phyloP scores from a whole-genome alignment of 768 basidiomycete species.

The Podaxis sp. region DNA sequence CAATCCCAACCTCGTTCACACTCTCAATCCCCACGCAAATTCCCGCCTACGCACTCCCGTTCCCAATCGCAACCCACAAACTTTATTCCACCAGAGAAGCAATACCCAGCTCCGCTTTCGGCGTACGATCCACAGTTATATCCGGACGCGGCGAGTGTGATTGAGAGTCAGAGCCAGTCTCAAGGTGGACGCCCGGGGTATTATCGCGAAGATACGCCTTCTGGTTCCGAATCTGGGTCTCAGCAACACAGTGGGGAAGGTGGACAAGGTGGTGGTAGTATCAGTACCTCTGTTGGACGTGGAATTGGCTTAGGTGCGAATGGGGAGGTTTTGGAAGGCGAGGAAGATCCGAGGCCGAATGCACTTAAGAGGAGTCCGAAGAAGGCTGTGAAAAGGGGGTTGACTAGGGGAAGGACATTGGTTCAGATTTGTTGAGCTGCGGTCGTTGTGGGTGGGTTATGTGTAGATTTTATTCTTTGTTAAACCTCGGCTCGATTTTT shows the following conservation, averaged over 20 bases:
- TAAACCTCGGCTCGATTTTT: no score
- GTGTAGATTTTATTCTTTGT: no score
- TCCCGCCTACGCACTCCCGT: neutral
- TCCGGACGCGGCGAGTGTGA: conserved; percentile 34
- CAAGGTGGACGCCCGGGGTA: conserved; percentile 2
- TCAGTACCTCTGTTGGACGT: no score
- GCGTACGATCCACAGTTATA: conserved; percentile 35
- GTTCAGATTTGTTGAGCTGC: conserved; percentile 25
- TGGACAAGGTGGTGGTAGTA: neutral
- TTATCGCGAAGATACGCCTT: conserved; percentile 11
- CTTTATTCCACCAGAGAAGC: conserved; percentile 26
- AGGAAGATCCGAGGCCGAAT: conserved; percentile 16
- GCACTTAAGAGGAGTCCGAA: conserved; percentile 18
- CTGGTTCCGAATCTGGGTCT: neutral
- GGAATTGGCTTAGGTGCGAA: neutral
- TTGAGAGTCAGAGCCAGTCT: conserved; percentile 22
- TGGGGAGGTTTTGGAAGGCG: conserved; percentile 19
- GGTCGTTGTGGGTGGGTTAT: no score
- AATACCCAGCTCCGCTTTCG: conserved; percentile 37
- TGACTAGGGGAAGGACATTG: conserved; percentile 34
- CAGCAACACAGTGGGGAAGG: neutral
- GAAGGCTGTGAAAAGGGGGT: conserved; percentile 22
- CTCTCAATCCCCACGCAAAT: neutral
- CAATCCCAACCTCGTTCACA: neutral
- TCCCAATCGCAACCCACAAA: neutral